A percentile compares a stretch with the other conserved stretches of the same genome.
Conservation (phyloP, 2,329 filamentous ascomycete species). For the Penicillium sp. region DNA sequence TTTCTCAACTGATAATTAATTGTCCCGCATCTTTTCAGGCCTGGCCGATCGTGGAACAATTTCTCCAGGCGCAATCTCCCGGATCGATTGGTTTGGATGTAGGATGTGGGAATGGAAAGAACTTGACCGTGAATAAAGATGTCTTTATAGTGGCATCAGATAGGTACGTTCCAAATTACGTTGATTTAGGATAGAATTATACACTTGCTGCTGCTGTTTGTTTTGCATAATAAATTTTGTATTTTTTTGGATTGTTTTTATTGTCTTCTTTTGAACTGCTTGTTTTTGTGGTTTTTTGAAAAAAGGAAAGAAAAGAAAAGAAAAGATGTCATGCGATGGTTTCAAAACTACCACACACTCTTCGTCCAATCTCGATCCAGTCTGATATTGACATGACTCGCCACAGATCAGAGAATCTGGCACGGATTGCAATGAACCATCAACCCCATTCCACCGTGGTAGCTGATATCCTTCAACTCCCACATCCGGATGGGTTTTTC, state of each 20-base stretch:
- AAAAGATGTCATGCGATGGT: no score
- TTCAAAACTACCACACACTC: no score
- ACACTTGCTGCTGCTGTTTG: no score
- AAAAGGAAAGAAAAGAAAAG: no score
- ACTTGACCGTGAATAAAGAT: constrained; percentile 75
- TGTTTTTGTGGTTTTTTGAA: no score
- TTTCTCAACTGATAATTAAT: no score
- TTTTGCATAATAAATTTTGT: no score
- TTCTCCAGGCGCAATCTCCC: constrained; percentile 67
- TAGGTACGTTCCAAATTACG: constrained; percentile 71
- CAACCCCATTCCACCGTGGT: constrained; percentile 71
- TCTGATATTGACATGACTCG: constrained; percentile 4
- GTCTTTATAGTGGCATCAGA: constrained; percentile 86
- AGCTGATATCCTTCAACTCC: constrained; percentile 81
- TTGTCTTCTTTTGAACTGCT: not conserved
- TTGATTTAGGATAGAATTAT: not conserved
- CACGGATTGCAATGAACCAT: constrained; percentile 61
- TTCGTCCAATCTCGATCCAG: constrained; percentile 10
- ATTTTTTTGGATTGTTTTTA: not conserved
- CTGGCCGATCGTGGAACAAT: constrained; percentile 87
- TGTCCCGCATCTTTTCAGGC: constrained; percentile 65
- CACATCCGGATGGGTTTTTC: constrained; percentile 68
- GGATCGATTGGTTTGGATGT: constrained; percentile 86
- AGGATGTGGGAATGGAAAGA: constrained; percentile 97
- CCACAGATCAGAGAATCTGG: constrained; percentile 61